Conservation (phyloP, 148 eudicot species). For the Rhododendron griersonianum region DNA sequence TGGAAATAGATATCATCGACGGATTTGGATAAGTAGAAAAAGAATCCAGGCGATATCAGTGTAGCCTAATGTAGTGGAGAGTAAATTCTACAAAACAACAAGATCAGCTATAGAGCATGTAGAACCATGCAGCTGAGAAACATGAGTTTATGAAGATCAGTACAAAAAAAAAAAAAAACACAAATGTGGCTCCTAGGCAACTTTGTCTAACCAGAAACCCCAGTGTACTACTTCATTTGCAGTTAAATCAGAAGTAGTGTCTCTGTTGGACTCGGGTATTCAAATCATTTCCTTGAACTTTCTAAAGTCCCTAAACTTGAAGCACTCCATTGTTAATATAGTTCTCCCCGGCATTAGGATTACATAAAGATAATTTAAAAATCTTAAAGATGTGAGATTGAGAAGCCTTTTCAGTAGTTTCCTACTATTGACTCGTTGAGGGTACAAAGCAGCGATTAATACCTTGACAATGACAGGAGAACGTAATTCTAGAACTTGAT, state of each 20-base stretch:
- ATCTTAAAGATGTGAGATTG: background rate
- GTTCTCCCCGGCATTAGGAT: background rate
- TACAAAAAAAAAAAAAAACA: too few relatives aligned
- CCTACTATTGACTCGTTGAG: background rate
- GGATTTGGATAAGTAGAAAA: background rate
- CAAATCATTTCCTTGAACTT: background rate
- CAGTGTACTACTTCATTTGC: background rate
- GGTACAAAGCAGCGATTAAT: background rate
- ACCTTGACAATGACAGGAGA: conserved; percentile 94
- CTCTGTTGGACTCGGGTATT: background rate
- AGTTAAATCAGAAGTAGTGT: background rate
- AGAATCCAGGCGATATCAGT: background rate
- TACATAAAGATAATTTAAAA: background rate
- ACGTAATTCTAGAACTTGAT: conserved; percentile 87
- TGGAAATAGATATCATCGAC: background rate
- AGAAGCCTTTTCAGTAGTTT: background rate
- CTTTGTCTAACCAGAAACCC: background rate
- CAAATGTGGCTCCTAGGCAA: background rate
- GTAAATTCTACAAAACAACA: conserved; percentile 2
- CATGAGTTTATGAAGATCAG: background rate
- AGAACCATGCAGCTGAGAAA: background rate
- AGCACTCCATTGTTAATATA: background rate
- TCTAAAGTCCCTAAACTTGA: background rate
- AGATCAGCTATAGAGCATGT: background rate
- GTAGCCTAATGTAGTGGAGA: background rate